These are phyloP conservation scores for Fusarium setosum DNA, from an alignment of 2,329 filamentous ascomycete species.

Conservation along the genomic window DNA sequence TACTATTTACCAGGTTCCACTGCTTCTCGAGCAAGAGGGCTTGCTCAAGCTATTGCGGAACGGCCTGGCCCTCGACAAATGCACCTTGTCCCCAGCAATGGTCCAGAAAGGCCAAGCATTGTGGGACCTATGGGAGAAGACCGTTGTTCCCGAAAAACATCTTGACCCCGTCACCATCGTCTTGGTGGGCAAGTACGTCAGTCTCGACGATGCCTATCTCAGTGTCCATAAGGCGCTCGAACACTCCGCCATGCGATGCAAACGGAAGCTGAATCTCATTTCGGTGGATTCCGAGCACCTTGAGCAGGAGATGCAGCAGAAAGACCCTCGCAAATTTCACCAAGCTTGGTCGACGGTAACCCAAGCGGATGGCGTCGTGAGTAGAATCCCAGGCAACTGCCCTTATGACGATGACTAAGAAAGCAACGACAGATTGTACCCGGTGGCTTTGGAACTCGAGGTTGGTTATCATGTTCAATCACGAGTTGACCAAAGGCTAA, in stretches of 20 bases:
- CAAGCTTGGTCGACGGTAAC: conserved; percentile 61
- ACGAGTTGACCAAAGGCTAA: conserved; percentile 57
- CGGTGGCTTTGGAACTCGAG: conserved; percentile 75
- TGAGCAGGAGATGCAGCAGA: conserved; percentile 71
- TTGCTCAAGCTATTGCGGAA: conserved; percentile 75
- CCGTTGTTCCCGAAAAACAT: conserved; percentile 75
- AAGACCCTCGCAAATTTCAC: conserved; percentile 79
- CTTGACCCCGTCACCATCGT: conserved; percentile 80
- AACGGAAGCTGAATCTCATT: conserved; percentile 79
- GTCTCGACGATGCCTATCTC: conserved; percentile 87
- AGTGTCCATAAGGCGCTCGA: conserved; percentile 87
- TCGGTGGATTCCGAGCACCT: conserved; percentile 90
- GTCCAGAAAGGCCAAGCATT: conserved; percentile 73
- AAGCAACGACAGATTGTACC: conserved; percentile 60
- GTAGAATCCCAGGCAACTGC: background rate
- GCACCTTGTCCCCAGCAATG: conserved; percentile 64
- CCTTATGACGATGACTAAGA: background rate
- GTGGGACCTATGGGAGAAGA: conserved; percentile 82
- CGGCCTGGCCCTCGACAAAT: conserved; percentile 72
- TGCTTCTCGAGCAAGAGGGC: conserved; percentile 88
- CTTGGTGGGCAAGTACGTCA: conserved; percentile 92
- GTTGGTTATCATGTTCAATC: conserved; percentile 55
- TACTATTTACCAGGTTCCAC: conserved; percentile 92
- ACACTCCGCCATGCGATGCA: conserved; percentile 89
- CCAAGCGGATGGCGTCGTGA: conserved; percentile 1